Conservation (phyloP, 352 stramenopile species). For the Globisporangium iwayamae region DNA sequence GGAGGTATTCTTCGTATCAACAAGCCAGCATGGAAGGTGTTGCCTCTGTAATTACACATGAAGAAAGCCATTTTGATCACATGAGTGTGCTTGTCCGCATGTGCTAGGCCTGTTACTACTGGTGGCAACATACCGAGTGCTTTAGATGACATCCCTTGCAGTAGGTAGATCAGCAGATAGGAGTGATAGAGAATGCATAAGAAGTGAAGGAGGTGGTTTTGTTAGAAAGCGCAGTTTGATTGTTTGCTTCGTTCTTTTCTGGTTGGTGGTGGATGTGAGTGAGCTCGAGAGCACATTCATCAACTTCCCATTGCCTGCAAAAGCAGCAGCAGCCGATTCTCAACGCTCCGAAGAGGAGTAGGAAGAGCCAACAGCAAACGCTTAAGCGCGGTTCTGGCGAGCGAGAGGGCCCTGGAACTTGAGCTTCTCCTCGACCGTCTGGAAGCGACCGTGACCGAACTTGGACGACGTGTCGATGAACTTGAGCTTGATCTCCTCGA, state of each 20-base stretch:
- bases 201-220: background rate
- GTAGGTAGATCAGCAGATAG: background rate
- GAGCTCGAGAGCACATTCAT: background rate
- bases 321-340: background rate
- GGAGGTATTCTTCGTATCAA: background rate
- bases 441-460: conserved; percentile 99
- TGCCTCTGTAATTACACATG: background rate
- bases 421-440: conserved; percentile 99
- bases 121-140: background rate
- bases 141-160: background rate
- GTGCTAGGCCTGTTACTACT: no score
- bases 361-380: conserved; percentile 18
- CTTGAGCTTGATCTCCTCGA: conserved; percentile 96
- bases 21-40: background rate
- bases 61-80: conserved; percentile 10
- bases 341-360: conserved; percentile 17
- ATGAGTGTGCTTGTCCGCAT: background rate
- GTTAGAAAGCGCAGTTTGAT: conserved; percentile 17
- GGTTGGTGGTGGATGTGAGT: background rate
- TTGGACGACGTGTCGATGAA: conserved; percentile 98
- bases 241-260: conserved; percentile 17
- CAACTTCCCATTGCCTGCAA: background rate
- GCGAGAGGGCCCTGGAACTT: conserved; percentile 98
- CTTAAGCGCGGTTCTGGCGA: conserved; percentile 87
- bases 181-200: background rate